Evolutionary conservation across 306 rosid genomes (phyloP), one percentile per base, ranked within the genome.

Genomic region (Coriaria nepalensis): DNA sequence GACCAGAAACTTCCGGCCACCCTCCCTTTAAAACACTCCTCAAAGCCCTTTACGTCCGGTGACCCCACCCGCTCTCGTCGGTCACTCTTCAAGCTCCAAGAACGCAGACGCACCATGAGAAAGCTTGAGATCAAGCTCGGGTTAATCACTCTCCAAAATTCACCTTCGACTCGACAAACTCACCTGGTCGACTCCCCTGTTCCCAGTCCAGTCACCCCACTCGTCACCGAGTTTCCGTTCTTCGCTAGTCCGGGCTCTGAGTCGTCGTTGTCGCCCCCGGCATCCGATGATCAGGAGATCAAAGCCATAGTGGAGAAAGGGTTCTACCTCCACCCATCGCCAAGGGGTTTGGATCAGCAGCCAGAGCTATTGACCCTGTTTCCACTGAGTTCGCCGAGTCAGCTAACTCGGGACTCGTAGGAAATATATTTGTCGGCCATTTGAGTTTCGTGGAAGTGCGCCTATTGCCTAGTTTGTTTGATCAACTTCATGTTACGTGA

Each of bases 41-140:
- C 67, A 50, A 5, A 37, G 53, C 12, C 6, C 49, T 35, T 10
- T 8, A 10, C 61, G 51, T 9, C 68, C 55, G 40, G 59, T 45
- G 57, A 59, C 47, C 62, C 45, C 6, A 60, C 75, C 13, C 61
- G 53, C 13, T 68, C 74, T 10, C 78, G 74, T 50, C 74, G 78
- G 34, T 59, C 74, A 6, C 71, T 71, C 4, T 68, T 68, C 68
- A 73, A 73, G 68, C 74, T 73, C 48, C 78, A 68, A n/a, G 74
- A 73, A 55, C 78, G 78, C 13, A 52, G 78, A 8, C 65, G 55
- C 50, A 41, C 74, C 44, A 52, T 73, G 62, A 61, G 68, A 34
- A 73, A 68, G 46, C 78, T 73, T 2, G 71, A 64, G 61, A 64
- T 73, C 71, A 56, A 73, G 37, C 65, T 68, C 49, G 64, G 66